Evolutionary conservation across 768 basidiomycete genomes (phyloP).

Genomic region (Serpula lacrymans): DNA sequence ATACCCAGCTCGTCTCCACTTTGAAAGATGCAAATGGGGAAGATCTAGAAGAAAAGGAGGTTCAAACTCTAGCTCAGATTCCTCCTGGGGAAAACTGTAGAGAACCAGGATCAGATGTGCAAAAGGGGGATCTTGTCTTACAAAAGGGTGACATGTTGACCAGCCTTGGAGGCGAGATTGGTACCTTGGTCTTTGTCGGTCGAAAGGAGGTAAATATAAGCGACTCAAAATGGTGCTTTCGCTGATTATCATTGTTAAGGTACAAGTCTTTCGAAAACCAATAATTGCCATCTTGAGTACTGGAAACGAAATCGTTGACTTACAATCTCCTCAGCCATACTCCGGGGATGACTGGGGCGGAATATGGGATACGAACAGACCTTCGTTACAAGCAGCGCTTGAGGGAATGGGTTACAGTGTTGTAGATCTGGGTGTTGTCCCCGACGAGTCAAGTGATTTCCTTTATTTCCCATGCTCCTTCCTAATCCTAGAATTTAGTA

Average conservation of each 20-base stretch:
- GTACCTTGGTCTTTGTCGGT: constrained; percentile 78
- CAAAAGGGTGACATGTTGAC: constrained; percentile 58
- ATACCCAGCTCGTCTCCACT: constrained; percentile 71
- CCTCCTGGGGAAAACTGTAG: constrained; percentile 70
- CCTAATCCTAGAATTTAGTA: constrained; percentile 30
- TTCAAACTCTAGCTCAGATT: constrained; percentile 64
- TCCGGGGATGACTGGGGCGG: constrained; percentile 55
- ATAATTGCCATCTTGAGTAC: constrained; percentile 80
- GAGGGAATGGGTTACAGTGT: constrained; percentile 74
- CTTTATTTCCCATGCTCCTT: constrained; percentile 1
- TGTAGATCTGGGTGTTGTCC: constrained; percentile 76
- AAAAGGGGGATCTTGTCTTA: constrained; percentile 62
- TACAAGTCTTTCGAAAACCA: constrained; percentile 67
- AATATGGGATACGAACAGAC: constrained; percentile 85
- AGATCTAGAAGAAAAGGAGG: constrained; percentile 64
- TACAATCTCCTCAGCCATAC: constrained; percentile 41
- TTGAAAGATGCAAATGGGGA: constrained; percentile 32
- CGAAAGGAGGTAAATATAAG: constrained; percentile 61
- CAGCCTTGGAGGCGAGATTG: constrained; percentile 76
- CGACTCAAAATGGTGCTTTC: neutral
- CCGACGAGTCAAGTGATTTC: constrained; percentile 55
- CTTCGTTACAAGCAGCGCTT: constrained; percentile 67
- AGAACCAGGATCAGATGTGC: constrained; percentile 69
- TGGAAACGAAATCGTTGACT: constrained; percentile 75
- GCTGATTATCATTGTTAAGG: constrained; percentile 37